Evolutionary conservation across 345 rosid species (phyloP).

Genomic region (Tarenaya hassleriana): DNA sequence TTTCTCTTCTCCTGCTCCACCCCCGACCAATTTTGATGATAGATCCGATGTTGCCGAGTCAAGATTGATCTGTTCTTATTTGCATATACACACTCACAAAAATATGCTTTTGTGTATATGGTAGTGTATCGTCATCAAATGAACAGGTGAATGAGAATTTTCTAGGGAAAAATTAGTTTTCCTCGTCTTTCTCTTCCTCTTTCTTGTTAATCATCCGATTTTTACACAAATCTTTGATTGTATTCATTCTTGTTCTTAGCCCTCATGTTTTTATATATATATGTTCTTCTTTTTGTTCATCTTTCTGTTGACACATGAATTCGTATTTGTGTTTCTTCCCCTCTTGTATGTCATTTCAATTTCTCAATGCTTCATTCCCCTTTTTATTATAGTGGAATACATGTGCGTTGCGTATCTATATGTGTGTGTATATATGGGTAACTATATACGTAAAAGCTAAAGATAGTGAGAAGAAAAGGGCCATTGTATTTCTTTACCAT

Average conservation of each 20-base stretch:
- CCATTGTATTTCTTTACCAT: not conserved
- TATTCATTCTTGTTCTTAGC: no score
- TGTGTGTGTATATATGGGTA: slow-evolving; percentile 6
- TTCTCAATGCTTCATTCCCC: no score
- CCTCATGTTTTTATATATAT: no score
- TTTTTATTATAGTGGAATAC: no score
- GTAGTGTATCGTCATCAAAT: not conserved
- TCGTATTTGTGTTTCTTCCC: no score
- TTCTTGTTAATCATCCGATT: no score
- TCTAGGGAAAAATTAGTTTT: not conserved
- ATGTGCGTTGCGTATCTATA: not conserved
- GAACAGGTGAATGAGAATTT: not conserved
- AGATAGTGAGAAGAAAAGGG: not conserved
- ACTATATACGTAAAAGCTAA: not conserved
- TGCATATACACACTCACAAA: slow-evolving; percentile 1
- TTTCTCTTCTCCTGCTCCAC: slow-evolving; percentile 2
- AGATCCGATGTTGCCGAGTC: slow-evolving; percentile 20
- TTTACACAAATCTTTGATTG: no score
- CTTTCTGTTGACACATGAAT: no score
- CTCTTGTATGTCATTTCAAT: no score
- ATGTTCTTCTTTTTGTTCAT: no score
- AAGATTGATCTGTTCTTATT: slow-evolving; percentile 2
- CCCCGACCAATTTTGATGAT: slow-evolving; percentile 19
- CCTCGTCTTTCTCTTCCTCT: not conserved
- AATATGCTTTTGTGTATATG: slow-evolving; percentile 4